Evolutionary conservation across 805 yeast species (phyloP).

Genomic region (Monosporozyma aerobia): DNA sequence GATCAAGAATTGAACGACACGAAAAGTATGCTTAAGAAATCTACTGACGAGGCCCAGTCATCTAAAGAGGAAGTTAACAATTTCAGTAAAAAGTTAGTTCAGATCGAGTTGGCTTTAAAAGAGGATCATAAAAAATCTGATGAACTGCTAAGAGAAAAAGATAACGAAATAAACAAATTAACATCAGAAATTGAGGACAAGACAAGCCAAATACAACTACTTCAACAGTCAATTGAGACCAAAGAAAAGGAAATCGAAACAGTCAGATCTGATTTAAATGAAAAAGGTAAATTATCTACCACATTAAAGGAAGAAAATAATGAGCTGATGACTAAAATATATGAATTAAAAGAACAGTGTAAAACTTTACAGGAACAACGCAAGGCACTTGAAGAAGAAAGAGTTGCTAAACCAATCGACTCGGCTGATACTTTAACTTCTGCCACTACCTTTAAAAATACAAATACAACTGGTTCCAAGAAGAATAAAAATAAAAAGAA

Average conservation of each 20-base stretch:
- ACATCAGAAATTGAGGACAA: conserved; percentile 3
- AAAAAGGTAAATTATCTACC: neutral
- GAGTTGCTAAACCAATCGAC: neutral
- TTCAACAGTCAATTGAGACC: neutral
- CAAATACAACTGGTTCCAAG: conserved; percentile 1
- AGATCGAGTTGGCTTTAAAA: neutral
- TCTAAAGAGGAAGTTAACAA: neutral
- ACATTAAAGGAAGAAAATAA: neutral
- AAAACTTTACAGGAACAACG: conserved; percentile 1
- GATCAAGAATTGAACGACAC: neutral
- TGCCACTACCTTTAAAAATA: neutral
- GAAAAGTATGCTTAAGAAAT: neutral
- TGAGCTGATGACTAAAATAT: neutral
- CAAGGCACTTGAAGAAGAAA: neutral
- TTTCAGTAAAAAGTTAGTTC: neutral
- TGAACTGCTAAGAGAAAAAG: conserved; percentile 1
- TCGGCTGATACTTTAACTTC: neutral
- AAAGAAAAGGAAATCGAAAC: neutral
- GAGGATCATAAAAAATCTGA: conserved; percentile 4
- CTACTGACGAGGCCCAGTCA: neutral
- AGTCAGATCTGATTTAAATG: neutral
- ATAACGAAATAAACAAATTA: conserved; percentile 2
- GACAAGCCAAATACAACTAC: neutral
- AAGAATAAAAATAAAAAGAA: conserved; percentile 13
- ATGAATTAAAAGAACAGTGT: neutral